Percentiles rank a stretch among this genome's conserved stretches.
phyloP scores from a whole-genome alignment of 2,329 filamentous ascomycete genomes.

The Nothophoma quercina region DNA sequence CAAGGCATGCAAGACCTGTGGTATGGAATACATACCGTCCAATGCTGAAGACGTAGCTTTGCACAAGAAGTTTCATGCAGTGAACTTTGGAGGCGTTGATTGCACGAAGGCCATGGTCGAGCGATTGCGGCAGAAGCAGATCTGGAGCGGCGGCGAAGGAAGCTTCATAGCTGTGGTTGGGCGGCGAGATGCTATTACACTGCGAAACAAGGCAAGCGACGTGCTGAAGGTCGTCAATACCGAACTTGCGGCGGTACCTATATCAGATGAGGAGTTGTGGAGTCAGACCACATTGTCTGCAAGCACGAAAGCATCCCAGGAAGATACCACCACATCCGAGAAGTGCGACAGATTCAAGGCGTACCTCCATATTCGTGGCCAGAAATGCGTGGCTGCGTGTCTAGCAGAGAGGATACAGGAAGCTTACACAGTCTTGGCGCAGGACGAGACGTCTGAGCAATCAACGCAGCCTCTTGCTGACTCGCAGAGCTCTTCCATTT shows the following conservation, averaged over 20 bases:
- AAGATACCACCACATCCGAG: slow-evolving; percentile 40
- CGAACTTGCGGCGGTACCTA: slow-evolving; percentile 68
- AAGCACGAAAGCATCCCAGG: slow-evolving; percentile 20
- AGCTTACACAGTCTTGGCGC: slow-evolving; percentile 59
- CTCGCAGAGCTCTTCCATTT: slow-evolving; percentile 48
- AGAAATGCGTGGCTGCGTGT: slow-evolving; percentile 69
- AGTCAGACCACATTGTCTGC: slow-evolving; percentile 49
- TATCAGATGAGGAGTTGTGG: slow-evolving; percentile 66
- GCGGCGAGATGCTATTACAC: slow-evolving; percentile 59
- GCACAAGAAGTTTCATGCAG: slow-evolving; percentile 70
- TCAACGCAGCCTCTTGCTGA: slow-evolving; percentile 22
- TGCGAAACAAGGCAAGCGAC: slow-evolving; percentile 62
- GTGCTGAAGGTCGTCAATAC: slow-evolving; percentile 67
- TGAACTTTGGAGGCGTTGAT: slow-evolving; percentile 67
- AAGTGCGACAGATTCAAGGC: slow-evolving; percentile 62
- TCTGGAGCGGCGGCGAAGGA: slow-evolving; percentile 54
- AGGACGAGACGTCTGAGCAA: slow-evolving; percentile 28
- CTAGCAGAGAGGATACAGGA: slow-evolving; percentile 68
- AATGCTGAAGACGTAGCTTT: slow-evolving; percentile 67
- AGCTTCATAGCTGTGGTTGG: slow-evolving; percentile 67
- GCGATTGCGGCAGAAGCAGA: slow-evolving; percentile 59
- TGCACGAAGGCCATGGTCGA: slow-evolving; percentile 65
- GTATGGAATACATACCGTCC: slow-evolving; percentile 72
- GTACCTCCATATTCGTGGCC: slow-evolving; percentile 67
- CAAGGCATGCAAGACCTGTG: slow-evolving; percentile 66